Percentiles rank a stretch among this genome's conserved stretches.
Conservation (phyloP, 495 filamentous ascomycete species). For the Neurospora sp. region DNA sequence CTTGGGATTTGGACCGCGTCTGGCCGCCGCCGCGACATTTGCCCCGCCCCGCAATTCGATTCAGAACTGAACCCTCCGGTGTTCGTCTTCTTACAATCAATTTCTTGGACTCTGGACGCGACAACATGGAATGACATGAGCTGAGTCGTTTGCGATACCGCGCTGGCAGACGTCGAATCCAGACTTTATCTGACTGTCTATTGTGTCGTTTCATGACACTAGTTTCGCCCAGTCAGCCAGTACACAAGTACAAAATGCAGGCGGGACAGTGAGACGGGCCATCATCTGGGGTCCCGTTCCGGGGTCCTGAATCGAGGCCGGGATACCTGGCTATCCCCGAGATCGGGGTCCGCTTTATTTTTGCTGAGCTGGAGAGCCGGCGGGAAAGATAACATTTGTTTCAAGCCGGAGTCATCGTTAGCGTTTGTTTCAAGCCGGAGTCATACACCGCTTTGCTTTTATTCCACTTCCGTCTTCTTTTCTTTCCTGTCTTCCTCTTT, state of each 20-base stretch:
- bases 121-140: not conserved
- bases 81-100: not conserved
- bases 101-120: not conserved
- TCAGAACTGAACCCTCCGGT: not conserved
- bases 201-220: not conserved
- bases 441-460: not conserved
- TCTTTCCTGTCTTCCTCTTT: not conserved
- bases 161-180: not conserved
- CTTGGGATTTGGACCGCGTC: not conserved
- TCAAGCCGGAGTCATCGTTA: not conserved
- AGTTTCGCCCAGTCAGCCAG: not conserved
- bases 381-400: not conserved
- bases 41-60: not conserved
- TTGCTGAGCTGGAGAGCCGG: not conserved
- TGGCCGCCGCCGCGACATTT: not conserved
- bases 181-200: not conserved
- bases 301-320: not conserved
- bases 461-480: not conserved
- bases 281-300: not conserved
- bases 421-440: not conserved
- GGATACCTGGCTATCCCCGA: not conserved
- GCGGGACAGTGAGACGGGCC: not conserved
- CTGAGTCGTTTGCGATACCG: not conserved
- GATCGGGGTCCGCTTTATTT: not conserved
- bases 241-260: not conserved